Percentiles rank a stretch among this genome's conserved stretches.
phyloP scores from a whole-genome alignment of 768 basidiomycete species.

The Candolleomyces aberdarensis region DNA sequence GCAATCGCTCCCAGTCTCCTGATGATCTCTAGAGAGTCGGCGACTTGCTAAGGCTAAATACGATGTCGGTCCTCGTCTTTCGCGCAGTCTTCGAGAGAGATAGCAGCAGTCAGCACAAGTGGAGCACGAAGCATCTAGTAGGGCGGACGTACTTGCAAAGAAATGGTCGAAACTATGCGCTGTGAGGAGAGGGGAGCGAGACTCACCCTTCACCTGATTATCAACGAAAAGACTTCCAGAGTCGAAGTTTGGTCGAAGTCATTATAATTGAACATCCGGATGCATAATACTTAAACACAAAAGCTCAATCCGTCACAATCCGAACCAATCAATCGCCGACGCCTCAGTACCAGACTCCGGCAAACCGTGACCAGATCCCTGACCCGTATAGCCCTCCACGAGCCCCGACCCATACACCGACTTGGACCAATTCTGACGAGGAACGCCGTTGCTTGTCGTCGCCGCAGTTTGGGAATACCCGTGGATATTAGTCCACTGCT shows the following conservation, averaged over 20 bases:
- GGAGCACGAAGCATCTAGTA: not conserved
- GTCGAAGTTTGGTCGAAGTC: constrained; percentile 26
- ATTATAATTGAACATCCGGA: too few relatives aligned
- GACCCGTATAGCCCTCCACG: constrained; percentile 12
- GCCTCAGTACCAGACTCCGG: constrained; percentile 6
- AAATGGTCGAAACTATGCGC: constrained; percentile 40
- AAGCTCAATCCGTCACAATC: not conserved
- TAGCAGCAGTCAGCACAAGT: not conserved
- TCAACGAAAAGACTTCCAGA: constrained; percentile 44
- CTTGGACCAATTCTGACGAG: constrained; percentile 9
- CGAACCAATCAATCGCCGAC: not conserved
- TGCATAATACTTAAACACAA: not conserved
- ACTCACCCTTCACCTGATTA: constrained; percentile 38
- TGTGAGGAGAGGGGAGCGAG: not conserved
- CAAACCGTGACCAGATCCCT: constrained; percentile 11
- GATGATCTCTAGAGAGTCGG: constrained; percentile 48
- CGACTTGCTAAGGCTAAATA: constrained; percentile 47
- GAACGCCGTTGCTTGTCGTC: constrained; percentile 4
- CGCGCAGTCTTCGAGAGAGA: constrained; percentile 33
- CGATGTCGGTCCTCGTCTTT: constrained; percentile 44
- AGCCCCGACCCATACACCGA: constrained; percentile 9
- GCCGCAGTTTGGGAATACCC: constrained; percentile 3
- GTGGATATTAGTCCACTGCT: constrained; percentile 15
- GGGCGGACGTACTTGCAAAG: constrained; percentile 31
- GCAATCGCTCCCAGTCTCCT: constrained; percentile 46